Conservation (phyloP, 371 early-diverging fungal species). For the Rhizomucor pusillus region DNA sequence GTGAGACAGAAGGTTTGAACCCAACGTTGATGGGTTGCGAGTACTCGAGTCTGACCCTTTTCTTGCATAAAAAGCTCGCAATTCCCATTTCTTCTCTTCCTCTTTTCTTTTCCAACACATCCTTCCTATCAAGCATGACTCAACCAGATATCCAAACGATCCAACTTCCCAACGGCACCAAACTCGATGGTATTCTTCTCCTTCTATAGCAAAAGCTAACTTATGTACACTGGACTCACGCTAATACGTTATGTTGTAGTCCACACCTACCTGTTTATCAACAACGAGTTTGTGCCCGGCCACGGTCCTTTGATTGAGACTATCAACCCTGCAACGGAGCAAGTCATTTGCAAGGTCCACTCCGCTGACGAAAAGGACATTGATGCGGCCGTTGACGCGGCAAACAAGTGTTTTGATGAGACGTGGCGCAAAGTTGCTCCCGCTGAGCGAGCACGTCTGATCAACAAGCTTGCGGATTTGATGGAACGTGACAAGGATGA, state of each 20-base stretch:
- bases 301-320: slow-evolving; percentile 52
- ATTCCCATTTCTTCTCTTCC: too few relatives aligned
- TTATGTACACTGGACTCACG: too few relatives aligned
- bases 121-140: slow-evolving; percentile 3
- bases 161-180: slow-evolving; percentile 15
- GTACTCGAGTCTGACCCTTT: too few relatives aligned
- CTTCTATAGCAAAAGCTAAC: too few relatives aligned
- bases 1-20: too few relatives aligned
- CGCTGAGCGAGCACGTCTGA: slow-evolving; percentile 35
- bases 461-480: slow-evolving; percentile 66
- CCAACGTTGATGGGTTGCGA: too few relatives aligned
- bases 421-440: slow-evolving; percentile 68
- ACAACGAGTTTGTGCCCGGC: slow-evolving; percentile 70
- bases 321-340: slow-evolving; percentile 74
- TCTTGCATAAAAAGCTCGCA: too few relatives aligned
- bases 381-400: slow-evolving; percentile 73
- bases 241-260: slow-evolving; percentile 21
- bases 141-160: slow-evolving; percentile 20
- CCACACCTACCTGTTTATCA: slow-evolving; percentile 68
- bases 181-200: slow-evolving; percentile 18
- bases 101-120: too few relatives aligned
- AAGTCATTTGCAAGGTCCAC: slow-evolving; percentile 65
- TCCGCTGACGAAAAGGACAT: slow-evolving; percentile 75
- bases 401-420: slow-evolving; percentile 63
- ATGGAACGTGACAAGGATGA: slow-evolving; percentile 70